These are phyloP conservation scores for Strombidium stylifer DNA, from an alignment of 73 alveolate species.

Conservation along the genomic window DNA sequence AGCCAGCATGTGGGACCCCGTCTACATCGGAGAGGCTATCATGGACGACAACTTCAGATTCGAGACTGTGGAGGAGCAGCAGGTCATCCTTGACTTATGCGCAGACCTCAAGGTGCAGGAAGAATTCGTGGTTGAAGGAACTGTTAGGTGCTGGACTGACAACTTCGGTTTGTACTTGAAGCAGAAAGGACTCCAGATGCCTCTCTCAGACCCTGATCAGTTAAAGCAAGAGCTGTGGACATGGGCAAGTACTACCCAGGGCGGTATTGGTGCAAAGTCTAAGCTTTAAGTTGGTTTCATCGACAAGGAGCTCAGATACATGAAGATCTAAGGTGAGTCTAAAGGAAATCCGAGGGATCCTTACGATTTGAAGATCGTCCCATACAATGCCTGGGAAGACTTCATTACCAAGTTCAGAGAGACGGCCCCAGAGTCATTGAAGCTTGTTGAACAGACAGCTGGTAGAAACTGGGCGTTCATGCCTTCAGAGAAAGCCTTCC, in stretches of 20 bases:
- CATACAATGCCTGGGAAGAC: background rate
- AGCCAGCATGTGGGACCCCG: constrained; percentile 6
- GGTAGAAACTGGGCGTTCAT: constrained; percentile 20
- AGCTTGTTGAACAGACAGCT: background rate
- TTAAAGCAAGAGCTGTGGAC: constrained; percentile 9
- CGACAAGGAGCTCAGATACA: background rate
- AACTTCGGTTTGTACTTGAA: background rate
- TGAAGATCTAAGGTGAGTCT: background rate
- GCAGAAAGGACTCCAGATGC: background rate
- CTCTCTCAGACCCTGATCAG: background rate
- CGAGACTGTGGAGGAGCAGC: background rate
- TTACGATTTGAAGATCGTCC: background rate
- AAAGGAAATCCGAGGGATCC: background rate
- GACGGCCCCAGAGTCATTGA: background rate
- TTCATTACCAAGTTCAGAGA: background rate
- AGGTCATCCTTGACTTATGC: background rate
- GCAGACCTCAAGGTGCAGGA: background rate
- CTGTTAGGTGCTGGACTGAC: background rate
- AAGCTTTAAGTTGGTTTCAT: background rate
- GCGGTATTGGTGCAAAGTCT: background rate
- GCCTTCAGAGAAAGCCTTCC: constrained; percentile 14
- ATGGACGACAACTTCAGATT: background rate
- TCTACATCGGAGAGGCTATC: background rate
- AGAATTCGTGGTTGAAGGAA: background rate
- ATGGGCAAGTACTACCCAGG: background rate